Evolutionary conservation across 805 yeast species (phyloP).

Genomic region (Pachysolen tannophilus): DNA sequence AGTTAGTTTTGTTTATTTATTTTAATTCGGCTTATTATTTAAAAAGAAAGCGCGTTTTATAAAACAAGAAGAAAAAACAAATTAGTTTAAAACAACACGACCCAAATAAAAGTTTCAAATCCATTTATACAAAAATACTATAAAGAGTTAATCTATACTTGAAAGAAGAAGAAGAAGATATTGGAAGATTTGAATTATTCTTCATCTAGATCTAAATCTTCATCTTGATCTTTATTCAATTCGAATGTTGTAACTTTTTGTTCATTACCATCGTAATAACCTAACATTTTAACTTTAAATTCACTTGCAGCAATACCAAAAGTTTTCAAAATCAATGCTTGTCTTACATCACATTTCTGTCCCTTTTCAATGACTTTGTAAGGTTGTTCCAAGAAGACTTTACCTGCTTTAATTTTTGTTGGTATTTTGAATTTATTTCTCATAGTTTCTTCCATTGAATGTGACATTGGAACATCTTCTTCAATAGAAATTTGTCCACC

Average conservation of each 20-base stretch:
- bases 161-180: no score
- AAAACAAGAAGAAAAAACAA: no score
- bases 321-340: conserved; percentile 85
- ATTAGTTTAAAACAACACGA: no score
- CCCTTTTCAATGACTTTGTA: conserved; percentile 77
- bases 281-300: conserved; percentile 74
- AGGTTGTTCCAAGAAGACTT: conserved; percentile 68
- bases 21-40: no score
- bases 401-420: conserved; percentile 84
- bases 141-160: no score
- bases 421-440: conserved; percentile 89
- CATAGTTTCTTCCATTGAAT: conserved; percentile 87
- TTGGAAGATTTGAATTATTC: no score
- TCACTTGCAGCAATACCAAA: conserved; percentile 94
- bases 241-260: no score
- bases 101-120: no score
- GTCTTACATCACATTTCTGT: conserved; percentile 76
- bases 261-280: conserved; percentile 70
- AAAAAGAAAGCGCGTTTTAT: no score
- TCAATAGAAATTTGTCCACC: conserved; percentile 88
- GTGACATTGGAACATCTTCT: conserved; percentile 96
- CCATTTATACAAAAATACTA: background rate
- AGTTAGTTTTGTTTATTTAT: no score
- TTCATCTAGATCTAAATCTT: conserved; percentile 5
- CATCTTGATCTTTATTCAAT: no score